Evolutionary conservation across 768 basidiomycete genomes (phyloP).

Genomic region (Collybia sordida): DNA sequence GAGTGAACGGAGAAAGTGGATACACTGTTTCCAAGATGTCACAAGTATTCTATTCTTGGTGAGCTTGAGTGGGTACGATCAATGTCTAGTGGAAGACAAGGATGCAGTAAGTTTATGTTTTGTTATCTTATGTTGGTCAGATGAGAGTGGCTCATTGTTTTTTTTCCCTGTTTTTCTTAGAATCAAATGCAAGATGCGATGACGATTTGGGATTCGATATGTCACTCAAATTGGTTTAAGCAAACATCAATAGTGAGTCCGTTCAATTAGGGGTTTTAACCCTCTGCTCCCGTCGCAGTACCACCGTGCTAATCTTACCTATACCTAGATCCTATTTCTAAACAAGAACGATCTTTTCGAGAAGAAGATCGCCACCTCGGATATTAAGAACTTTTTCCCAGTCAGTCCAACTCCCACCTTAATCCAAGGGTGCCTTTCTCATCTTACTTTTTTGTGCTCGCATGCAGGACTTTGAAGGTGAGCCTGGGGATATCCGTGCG

Average conservation of each 20-base stretch:
- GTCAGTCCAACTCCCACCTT: conserved; percentile 36
- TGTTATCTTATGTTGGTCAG: neutral
- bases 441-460: neutral
- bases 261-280: conserved; percentile 1
- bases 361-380: conserved; percentile 76
- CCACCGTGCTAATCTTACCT: neutral
- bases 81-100: conserved; percentile 90
- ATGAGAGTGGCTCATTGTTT: neutral
- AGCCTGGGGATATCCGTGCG: conserved; percentile 65
- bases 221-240: conserved; percentile 97
- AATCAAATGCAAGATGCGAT: conserved; percentile 99
- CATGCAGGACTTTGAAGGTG: conserved; percentile 79
- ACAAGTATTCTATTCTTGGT: conserved; percentile 92
- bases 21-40: conserved; percentile 93
- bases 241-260: conserved; percentile 82
- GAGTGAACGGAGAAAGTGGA: conserved; percentile 91
- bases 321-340: conserved; percentile 79
- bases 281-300: neutral
- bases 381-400: conserved; percentile 89
- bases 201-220: conserved; percentile 99
- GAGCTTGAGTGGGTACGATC: conserved; percentile 90
- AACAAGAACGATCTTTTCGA: conserved; percentile 96
- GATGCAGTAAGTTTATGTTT: conserved; percentile 73
- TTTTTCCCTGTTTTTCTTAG: conserved; percentile 31
- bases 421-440: neutral